Percentiles rank a stretch among this genome's conserved stretches.
Evolutionary conservation across 441 rosid genomes (phyloP).

Genomic region (Brassica hybrid): DNA sequence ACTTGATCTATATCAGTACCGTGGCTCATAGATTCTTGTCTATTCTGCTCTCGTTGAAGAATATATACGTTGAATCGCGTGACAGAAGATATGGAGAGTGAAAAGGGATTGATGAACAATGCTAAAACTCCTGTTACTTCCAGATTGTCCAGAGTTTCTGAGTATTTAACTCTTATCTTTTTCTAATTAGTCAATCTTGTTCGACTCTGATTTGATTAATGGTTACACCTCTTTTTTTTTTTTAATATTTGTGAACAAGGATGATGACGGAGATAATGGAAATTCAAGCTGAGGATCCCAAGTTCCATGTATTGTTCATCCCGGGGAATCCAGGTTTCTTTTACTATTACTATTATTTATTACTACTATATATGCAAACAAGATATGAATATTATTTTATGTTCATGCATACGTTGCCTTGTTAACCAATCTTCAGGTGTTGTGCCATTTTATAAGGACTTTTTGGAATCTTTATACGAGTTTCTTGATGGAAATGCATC

Average conservation of each 20-base stretch:
- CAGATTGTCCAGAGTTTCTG: slow-evolving; percentile 61
- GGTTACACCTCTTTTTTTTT: background rate
- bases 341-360: background rate
- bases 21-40: background rate
- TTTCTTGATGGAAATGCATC: slow-evolving; percentile 68
- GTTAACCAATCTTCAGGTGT: slow-evolving; percentile 50
- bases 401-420: background rate
- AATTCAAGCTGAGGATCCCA: slow-evolving; percentile 63
- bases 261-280: slow-evolving; percentile 71
- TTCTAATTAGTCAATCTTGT: background rate
- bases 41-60: slow-evolving; percentile 24
- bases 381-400: background rate
- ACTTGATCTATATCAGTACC: background rate
- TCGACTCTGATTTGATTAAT: slow-evolving; percentile 3
- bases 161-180: slow-evolving; percentile 39
- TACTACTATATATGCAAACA: background rate
- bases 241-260: slow-evolving; percentile 40
- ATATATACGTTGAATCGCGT: slow-evolving; percentile 15
- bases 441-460: slow-evolving; percentile 73
- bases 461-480: slow-evolving; percentile 70
- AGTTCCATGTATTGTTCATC: slow-evolving; percentile 62
- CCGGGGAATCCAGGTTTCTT: slow-evolving; percentile 87
- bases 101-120: slow-evolving; percentile 35
- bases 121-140: slow-evolving; percentile 45
- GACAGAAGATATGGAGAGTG: slow-evolving; percentile 49